Base-by-base conservation (phyloP, 768 basidiomycete genomes). In the Phaeotremella fagi region DNA sequence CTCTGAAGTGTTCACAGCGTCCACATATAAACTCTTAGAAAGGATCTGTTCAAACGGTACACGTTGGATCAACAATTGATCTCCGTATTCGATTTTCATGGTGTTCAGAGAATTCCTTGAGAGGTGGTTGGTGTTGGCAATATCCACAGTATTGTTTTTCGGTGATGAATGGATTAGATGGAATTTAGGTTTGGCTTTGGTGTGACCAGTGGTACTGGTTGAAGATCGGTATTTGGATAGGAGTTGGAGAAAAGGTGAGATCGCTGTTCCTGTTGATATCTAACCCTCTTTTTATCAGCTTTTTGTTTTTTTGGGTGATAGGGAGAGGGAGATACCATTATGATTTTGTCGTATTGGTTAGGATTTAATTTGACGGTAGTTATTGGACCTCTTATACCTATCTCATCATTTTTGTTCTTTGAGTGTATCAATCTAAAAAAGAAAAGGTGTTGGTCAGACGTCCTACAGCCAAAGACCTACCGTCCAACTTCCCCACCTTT, bases 401-500 rank as follows among this genome's bases (percentile, higher is more conserved):
- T 45, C 22, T 53, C 25, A n/a, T 69, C 60, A 4, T 66, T 69
- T 5, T 46, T 48, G 27, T 64, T 52, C 14, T 66, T 42, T 1
- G 60, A 59, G 48, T 71, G 71, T n/a, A 71, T 48, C 24, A 68
- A 50, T 33, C 68, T 66, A 27, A 4, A 14, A 22, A 29, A 11
- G 26, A 37, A 22, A 43, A 47, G 18, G 28, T 14, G n/a, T n/a
- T n/a, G n/a, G n/a, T n/a, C n/a, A n/a, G n/a, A n/a, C n/a, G n/a
- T n/a, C n/a, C n/a, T n/a, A n/a, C n/a, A n/a, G n/a, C n/a, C n/a
- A n/a, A n/a, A n/a, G 6, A 62, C 72, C 52, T 54, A 73, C 72
- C 72, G 45, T n/a, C 72, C 72, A 5, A 74, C 72, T 52, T 74
- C 72, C n/a, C 72, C 72, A 18, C 71, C 71, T 43, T 51, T 33